Conservation (phyloP, 306 rosid species). For the Casuarina cunninghamiana region DNA sequence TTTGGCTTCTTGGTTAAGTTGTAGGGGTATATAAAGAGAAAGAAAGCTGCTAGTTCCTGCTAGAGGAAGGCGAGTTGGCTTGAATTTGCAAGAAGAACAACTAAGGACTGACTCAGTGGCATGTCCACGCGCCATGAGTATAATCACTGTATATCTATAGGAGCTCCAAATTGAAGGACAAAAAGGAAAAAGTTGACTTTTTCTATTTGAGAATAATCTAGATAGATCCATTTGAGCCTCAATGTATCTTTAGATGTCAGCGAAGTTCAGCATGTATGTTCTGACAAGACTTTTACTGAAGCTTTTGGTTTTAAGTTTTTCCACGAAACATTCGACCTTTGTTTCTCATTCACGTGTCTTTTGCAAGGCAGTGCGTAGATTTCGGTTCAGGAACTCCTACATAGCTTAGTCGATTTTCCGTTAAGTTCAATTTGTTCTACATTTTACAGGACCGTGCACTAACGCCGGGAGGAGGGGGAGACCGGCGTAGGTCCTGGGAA, state of each 20-base stretch:
- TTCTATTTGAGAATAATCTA: not conserved
- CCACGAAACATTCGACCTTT: not conserved
- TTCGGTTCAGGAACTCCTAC: too few relatives aligned
- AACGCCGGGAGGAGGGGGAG: not conserved
- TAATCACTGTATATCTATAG: not conserved
- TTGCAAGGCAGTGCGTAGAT: too few relatives aligned
- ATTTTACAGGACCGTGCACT: not conserved
- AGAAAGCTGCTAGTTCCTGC: conserved; percentile 8
- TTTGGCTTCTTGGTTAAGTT: not conserved
- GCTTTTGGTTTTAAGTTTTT: not conserved
- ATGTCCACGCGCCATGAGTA: not conserved
- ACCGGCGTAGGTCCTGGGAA: not conserved
- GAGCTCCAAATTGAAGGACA: not conserved
- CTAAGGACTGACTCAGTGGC: conserved; percentile 19
- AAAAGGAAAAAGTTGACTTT: not conserved
- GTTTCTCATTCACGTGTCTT: not conserved
- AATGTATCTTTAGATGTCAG: not conserved
- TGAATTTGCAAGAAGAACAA: not conserved
- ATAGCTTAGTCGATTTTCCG: too few relatives aligned
- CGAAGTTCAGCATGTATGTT: not conserved
- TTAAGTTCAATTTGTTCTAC: too few relatives aligned
- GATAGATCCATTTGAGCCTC: not conserved
- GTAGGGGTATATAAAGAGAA: conserved; percentile 17
- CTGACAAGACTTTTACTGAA: not conserved
- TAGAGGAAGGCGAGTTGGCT: conserved; percentile 15